phyloP scores from a whole-genome alignment of 2,329 filamentous ascomycete genomes.

The Alternaria novae-zelandiae region DNA sequence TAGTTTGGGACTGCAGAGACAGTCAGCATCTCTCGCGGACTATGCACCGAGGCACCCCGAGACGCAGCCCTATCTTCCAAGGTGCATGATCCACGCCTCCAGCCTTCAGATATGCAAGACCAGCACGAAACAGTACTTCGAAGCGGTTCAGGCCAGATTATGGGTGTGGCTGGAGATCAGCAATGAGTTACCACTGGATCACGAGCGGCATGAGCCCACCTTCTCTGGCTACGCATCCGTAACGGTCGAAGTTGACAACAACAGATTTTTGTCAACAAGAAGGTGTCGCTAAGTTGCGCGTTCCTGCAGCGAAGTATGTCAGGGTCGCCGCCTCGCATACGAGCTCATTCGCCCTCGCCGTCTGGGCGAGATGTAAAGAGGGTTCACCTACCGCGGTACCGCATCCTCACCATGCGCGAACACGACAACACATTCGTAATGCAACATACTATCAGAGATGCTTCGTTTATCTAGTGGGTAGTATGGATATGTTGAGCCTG shows the following conservation, averaged over 20 bases:
- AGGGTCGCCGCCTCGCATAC: background rate
- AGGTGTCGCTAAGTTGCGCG: background rate
- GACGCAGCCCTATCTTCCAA: background rate
- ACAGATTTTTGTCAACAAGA: background rate
- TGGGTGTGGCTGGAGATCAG: background rate
- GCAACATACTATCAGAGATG: background rate
- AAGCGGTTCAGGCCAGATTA: background rate
- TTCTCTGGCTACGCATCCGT: background rate
- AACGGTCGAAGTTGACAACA: background rate
- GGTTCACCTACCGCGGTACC: background rate
- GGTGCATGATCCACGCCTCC: background rate
- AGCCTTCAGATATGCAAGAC: background rate
- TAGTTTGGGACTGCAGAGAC: background rate
- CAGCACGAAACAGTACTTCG: background rate
- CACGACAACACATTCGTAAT: background rate
- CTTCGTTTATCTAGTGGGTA: background rate
- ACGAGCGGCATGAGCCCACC: background rate
- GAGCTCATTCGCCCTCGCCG: background rate
- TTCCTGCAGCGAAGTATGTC: background rate
- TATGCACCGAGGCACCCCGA: background rate
- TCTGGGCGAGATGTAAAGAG: background rate
- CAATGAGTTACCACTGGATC: background rate
- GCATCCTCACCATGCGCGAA: background rate
- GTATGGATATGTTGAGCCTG: background rate
- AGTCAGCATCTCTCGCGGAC: background rate